Percentiles rank a stretch among this genome's conserved stretches.
Conservation (phyloP, 345 rosid species). For the Abelmoschus esculentus region DNA sequence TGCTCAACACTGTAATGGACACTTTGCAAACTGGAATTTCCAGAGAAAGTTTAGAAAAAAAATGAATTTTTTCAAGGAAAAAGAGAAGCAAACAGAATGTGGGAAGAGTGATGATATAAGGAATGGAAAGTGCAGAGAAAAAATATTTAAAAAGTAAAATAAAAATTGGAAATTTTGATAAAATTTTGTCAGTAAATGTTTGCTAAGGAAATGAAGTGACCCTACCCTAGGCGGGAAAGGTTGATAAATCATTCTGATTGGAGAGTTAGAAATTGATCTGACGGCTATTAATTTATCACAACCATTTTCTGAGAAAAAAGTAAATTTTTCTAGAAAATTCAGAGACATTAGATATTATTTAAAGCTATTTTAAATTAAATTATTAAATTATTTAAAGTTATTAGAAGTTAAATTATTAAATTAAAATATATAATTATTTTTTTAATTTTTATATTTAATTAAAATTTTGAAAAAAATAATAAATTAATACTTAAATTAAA, state of each 20-base stretch:
- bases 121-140: background rate
- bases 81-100: background rate
- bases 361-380: background rate
- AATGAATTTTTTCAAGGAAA: background rate
- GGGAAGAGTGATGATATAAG: background rate
- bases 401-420: no score
- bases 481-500: no score
- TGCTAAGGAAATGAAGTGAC: background rate
- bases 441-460: no score
- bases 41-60: background rate
- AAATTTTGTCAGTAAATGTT: background rate
- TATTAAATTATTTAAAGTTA: no score
- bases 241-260: background rate
- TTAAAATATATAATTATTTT: no score
- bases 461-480: no score
- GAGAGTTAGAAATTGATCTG: background rate
- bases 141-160: background rate
- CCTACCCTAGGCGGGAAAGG: conserved; percentile 7
- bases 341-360: background rate
- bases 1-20: background rate
- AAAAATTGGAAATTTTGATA: background rate
- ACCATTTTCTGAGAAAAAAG: no score
- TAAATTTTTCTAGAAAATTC: background rate
- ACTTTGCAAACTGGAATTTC: background rate
- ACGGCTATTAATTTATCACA: background rate